Percentiles rank a stretch among this genome's conserved stretches.
phyloP scores from a whole-genome alignment of 2,329 filamentous ascomycete species.

The Fusarium sp. region DNA sequence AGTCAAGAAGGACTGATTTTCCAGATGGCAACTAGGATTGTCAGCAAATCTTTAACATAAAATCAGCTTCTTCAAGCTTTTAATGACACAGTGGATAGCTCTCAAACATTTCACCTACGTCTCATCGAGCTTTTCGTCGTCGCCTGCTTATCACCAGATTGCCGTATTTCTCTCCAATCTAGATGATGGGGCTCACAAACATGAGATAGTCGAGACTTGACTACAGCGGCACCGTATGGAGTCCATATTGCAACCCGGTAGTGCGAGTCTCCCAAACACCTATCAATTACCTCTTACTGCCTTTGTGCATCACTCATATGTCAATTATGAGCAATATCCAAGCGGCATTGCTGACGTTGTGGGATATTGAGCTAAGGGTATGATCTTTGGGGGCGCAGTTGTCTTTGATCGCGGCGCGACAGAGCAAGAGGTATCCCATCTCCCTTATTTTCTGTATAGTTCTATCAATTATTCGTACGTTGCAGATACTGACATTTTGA shows the following conservation, averaged over 20 bases:
- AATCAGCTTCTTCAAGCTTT: constrained; percentile 7
- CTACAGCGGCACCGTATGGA: background rate
- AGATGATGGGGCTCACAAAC: constrained; percentile 1
- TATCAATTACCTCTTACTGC: background rate
- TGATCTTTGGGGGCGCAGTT: constrained; percentile 28
- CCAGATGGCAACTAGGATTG: background rate
- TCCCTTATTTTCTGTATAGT: background rate
- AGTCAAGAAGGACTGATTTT: background rate
- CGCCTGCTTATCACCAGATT: constrained; percentile 17
- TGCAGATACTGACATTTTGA: background rate
- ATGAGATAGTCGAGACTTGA: constrained; percentile 3
- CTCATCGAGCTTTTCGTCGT: constrained; percentile 22
- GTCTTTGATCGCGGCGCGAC: constrained; percentile 28
- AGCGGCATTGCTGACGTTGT: constrained; percentile 7
- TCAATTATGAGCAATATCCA: constrained; percentile 7
- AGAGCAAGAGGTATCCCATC: constrained; percentile 10
- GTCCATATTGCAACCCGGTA: background rate
- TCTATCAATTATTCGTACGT: too few relatives aligned
- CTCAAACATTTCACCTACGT: constrained; percentile 1
- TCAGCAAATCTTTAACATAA: background rate
- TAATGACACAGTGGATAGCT: rapidly evolving
- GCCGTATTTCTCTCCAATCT: background rate
- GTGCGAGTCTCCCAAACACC: background rate
- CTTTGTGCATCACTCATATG: constrained; percentile 10
- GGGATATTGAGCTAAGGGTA: constrained; percentile 37